Evolutionary conservation across 345 rosid genomes (phyloP).

Genomic region (Carallia brachiata): DNA sequence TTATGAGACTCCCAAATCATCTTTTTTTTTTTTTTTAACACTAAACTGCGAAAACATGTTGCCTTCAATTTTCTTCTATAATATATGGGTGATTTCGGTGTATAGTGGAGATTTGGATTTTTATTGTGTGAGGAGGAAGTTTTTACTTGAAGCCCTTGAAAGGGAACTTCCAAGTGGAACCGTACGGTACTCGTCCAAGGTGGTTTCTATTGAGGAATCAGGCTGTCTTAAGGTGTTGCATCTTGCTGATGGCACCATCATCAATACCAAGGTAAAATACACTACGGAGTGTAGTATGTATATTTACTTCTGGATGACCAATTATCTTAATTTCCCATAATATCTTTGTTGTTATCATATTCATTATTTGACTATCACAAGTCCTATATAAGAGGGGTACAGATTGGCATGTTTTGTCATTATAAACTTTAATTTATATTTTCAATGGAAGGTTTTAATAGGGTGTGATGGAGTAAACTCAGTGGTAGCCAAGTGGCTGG

Average conservation of each 20-base stretch:
- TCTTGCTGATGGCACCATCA: slow-evolving; percentile 56
- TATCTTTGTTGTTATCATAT: background rate
- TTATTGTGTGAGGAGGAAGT: slow-evolving; percentile 51
- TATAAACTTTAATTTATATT: too few species aligned
- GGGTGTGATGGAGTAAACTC: slow-evolving; percentile 80
- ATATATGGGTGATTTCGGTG: background rate
- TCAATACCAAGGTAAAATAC: slow-evolving; percentile 55
- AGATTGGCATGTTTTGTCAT: too few species aligned
- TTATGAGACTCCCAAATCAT: background rate
- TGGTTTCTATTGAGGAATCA: slow-evolving; percentile 60
- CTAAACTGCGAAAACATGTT: too few species aligned
- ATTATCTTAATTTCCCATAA: background rate
- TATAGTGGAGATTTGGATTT: slow-evolving; percentile 45
- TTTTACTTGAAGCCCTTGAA: slow-evolving; percentile 52
- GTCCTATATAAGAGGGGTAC: too few species aligned
- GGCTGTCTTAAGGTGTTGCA: slow-evolving; percentile 45
- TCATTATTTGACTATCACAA: too few species aligned
- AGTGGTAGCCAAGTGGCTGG: slow-evolving; percentile 60
- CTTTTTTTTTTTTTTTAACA: too few species aligned
- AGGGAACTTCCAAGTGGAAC: slow-evolving; percentile 56
- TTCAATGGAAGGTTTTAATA: slow-evolving; percentile 45
- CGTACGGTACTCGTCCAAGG: slow-evolving; percentile 60
- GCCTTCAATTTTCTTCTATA: background rate
- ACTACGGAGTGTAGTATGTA: too few species aligned
- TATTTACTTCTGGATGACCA: background rate